Evolutionary conservation across 2,329 filamentous ascomycete species (phyloP).

Genomic region (Verticillium nonalfalfae): DNA sequence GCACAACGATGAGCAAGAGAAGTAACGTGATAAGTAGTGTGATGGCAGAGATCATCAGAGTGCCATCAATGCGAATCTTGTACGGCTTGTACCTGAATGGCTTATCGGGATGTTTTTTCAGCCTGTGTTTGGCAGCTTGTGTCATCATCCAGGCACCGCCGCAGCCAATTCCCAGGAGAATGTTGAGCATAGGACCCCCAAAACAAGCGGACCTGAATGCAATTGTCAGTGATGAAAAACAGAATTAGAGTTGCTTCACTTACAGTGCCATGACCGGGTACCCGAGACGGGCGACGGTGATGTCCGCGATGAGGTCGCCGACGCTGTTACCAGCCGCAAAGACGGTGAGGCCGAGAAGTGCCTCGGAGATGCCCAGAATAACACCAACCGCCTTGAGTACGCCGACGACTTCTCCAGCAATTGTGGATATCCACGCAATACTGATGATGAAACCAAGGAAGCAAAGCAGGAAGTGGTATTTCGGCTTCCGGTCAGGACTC

Average conservation of each 20-base stretch:
- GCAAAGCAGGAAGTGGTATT: slow-evolving; percentile 72
- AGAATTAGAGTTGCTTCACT: slow-evolving; percentile 20
- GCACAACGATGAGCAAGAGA: slow-evolving; percentile 72
- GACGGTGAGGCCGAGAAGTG: slow-evolving; percentile 87
- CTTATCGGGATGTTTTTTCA: slow-evolving; percentile 60
- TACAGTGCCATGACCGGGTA: slow-evolving; percentile 91
- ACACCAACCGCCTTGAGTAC: slow-evolving; percentile 91
- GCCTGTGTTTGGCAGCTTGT: slow-evolving; percentile 56
- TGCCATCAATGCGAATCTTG: slow-evolving; percentile 75
- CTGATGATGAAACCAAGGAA: slow-evolving; percentile 86
- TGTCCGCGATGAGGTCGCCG: slow-evolving; percentile 88
- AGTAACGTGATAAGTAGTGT: slow-evolving; percentile 76
- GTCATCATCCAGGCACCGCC: slow-evolving; percentile 85
- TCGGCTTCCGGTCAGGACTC: slow-evolving; percentile 57
- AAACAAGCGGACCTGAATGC: slow-evolving; percentile 72
- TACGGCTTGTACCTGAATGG: slow-evolving; percentile 69
- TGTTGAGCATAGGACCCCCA: slow-evolving; percentile 97
- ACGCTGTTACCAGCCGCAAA: slow-evolving; percentile 96
- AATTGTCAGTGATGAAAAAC: slow-evolving; percentile 15
- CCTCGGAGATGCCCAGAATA: slow-evolving; percentile 87
- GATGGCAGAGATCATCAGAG: slow-evolving; percentile 77
- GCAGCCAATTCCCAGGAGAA: slow-evolving; percentile 88
- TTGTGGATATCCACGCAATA: slow-evolving; percentile 93
- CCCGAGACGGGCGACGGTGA: slow-evolving; percentile 87
- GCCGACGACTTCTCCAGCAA: slow-evolving; percentile 92